Conservation (phyloP, 192 early-diverging fungal species). For the Endogone sp. region DNA sequence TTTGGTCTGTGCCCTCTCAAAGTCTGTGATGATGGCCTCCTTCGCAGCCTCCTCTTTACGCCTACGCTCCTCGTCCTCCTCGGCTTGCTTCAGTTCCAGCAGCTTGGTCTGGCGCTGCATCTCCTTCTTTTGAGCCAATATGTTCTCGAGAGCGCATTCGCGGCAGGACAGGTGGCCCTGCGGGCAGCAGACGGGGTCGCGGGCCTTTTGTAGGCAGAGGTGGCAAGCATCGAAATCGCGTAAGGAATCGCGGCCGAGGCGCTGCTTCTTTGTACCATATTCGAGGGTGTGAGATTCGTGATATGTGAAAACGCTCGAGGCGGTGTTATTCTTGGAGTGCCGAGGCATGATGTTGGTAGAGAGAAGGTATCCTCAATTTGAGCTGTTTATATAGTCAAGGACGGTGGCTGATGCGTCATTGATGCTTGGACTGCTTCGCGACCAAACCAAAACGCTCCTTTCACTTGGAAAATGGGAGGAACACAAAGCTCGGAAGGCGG, state of each 20-base stretch:
- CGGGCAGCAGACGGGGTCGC: conserved; percentile 64
- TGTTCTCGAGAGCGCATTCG: conserved; percentile 83
- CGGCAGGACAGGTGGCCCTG: conserved; percentile 86
- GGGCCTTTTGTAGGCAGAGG: conserved; percentile 75
- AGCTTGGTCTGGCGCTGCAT: conserved; percentile 55
- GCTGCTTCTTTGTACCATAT: conserved; percentile 89
- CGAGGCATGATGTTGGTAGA: conserved; percentile 61
- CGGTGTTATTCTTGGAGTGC: conserved; percentile 94
- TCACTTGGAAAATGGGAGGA: conserved; percentile 51
- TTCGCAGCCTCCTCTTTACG: conserved; percentile 42
- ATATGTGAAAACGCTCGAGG: conserved; percentile 86
- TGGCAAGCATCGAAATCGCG: conserved; percentile 83
- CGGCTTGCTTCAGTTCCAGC: conserved; percentile 37
- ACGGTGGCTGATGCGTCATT: no score
- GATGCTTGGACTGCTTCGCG: no score
- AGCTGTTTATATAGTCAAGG: no score
- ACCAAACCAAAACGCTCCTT: no score
- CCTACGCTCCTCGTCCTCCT: conserved; percentile 36
- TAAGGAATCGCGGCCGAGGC: conserved; percentile 82
- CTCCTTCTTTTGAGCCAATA: conserved; percentile 80
- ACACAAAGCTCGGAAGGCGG: conserved; percentile 44
- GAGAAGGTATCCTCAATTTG: no score
- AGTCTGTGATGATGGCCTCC: conserved; percentile 49
- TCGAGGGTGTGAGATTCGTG: conserved; percentile 81
- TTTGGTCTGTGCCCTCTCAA: conserved; percentile 65